These are phyloP conservation scores for Piloderma croceum DNA, from an alignment of 768 basidiomycete species.

Conservation along the genomic window DNA sequence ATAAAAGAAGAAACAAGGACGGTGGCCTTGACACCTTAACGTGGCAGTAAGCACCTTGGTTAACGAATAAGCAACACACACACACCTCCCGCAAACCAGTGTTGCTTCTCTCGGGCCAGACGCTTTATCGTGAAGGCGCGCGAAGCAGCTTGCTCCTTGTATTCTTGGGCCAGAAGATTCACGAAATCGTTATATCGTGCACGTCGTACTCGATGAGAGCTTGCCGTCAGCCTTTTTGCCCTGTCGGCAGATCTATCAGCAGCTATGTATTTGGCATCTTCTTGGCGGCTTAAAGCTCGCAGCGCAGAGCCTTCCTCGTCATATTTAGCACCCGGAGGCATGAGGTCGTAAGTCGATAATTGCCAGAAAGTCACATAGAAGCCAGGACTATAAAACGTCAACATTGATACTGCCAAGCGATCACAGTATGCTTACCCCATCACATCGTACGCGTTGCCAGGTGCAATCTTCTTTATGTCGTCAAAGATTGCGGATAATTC, in stretches of 20 bases:
- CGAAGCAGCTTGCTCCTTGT: constrained; percentile 69
- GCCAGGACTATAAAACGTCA: constrained; percentile 52
- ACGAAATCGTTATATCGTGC: constrained; percentile 64
- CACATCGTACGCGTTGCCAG: constrained; percentile 53
- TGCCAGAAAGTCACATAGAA: constrained; percentile 99
- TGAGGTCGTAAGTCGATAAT: constrained; percentile 83
- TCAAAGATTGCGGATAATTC: constrained; percentile 69
- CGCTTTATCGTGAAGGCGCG: constrained; percentile 74
- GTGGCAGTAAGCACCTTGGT: background rate
- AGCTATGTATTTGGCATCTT: constrained; percentile 54
- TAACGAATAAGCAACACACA: constrained; percentile 15
- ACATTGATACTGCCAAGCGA: constrained; percentile 1
- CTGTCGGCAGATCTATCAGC: constrained; percentile 74
- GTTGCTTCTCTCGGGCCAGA: constrained; percentile 66
- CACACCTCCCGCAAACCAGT: constrained; percentile 68
- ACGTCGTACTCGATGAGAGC: constrained; percentile 53
- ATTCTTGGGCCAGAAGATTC: constrained; percentile 56
- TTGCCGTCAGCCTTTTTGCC: constrained; percentile 49
- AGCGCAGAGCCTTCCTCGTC: constrained; percentile 67
- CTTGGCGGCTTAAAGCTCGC: constrained; percentile 57
- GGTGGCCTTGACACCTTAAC: constrained; percentile 32
- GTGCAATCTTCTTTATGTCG: constrained; percentile 67
- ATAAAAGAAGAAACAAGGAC: constrained; percentile 60
- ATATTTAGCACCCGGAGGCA: constrained; percentile 71
- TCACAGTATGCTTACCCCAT: constrained; percentile 55